These are phyloP conservation scores for Petunia secreta DNA, from an alignment of 257 asterid genomes.

Conservation along the genomic window DNA sequence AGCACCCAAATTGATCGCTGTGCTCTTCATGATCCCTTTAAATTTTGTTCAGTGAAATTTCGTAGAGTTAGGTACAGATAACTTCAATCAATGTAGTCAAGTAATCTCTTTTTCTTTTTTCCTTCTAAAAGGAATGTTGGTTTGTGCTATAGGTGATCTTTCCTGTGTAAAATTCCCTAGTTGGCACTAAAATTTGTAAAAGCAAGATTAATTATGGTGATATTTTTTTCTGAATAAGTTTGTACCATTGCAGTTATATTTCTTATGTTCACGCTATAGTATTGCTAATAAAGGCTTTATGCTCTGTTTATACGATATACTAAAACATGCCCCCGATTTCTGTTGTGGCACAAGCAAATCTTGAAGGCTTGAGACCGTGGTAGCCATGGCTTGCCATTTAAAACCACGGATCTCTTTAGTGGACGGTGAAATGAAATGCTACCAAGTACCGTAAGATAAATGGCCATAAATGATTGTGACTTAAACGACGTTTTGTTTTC, in stretches of 20 bases:
- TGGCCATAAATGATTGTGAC: no score
- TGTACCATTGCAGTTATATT: not conserved
- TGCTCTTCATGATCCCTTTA: not conserved
- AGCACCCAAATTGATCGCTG: not conserved
- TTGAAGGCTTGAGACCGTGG: no score
- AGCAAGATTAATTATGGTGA: not conserved
- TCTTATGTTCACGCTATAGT: not conserved
- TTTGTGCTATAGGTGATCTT: not conserved
- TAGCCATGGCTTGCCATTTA: no score
- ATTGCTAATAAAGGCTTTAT: no score
- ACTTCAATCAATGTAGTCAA: not conserved
- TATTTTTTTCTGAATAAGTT: no score
- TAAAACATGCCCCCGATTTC: no score
- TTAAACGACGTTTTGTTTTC: no score
- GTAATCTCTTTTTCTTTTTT: not conserved
- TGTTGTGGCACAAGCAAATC: no score
- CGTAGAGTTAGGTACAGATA: constrained; percentile 1
- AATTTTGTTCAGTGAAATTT: constrained; percentile 18
- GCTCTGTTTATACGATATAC: no score
- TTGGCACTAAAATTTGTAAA: not conserved
- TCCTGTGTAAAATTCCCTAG: not conserved
- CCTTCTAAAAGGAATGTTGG: not conserved
- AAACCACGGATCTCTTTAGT: no score
- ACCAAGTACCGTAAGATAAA: no score
- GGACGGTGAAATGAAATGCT: no score